Conservation (phyloP, 208 protist genomes). For the Trypanosomatidae sp. region DNA sequence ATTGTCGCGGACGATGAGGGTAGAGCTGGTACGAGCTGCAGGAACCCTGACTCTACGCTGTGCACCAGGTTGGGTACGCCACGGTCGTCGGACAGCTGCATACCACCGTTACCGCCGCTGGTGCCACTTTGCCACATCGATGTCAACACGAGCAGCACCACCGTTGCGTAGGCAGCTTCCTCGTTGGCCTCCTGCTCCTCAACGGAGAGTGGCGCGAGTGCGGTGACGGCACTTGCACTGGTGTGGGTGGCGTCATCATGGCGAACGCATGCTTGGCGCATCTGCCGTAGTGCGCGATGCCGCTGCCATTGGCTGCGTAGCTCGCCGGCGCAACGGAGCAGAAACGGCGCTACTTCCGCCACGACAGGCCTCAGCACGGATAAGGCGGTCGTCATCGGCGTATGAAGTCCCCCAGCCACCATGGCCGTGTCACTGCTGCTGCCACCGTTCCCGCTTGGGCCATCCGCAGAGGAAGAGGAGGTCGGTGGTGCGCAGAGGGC, state of each 20-base stretch:
- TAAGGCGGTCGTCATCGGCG: not conserved
- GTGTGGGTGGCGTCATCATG: not conserved
- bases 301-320: conserved; percentile 25
- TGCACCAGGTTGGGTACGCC: conserved; percentile 14
- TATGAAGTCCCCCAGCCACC: conserved; percentile 4
- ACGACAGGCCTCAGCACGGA: conserved; percentile 21
- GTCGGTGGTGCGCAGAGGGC: conserved; percentile 9
- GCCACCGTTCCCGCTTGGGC: not conserved
- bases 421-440: not conserved
- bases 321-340: conserved; percentile 22
- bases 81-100: conserved; percentile 9
- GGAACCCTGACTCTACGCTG: conserved; percentile 23
- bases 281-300: conserved; percentile 8
- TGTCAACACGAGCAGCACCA: conserved; percentile 21
- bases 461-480: not conserved
- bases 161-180: conserved; percentile 22
- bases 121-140: conserved; percentile 23
- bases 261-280: conserved; percentile 4
- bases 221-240: not conserved
- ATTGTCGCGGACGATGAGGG: conserved; percentile 1
- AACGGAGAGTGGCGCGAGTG: not conserved
- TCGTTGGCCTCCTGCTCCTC: conserved; percentile 18
- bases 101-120: conserved; percentile 2
- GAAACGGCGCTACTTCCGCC: conserved; percentile 14
- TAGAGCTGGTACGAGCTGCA: conserved; percentile 16